phyloP scores from a whole-genome alignment of 495 filamentous ascomycete genomes.

The Chaetomium fimeti region DNA sequence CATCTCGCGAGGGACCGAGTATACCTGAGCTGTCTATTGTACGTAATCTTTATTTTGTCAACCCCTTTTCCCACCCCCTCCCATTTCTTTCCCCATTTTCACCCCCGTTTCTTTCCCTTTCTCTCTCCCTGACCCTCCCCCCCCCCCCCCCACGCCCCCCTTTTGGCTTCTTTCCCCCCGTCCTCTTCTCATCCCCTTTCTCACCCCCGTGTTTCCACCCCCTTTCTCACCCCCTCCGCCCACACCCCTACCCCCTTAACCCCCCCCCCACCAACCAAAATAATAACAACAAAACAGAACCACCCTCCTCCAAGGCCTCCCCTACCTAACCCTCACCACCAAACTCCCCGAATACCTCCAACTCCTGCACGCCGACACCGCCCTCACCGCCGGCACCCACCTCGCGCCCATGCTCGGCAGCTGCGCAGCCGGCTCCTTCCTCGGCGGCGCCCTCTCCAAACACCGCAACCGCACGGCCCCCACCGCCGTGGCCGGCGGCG shows the following conservation, averaged over 20 bases:
- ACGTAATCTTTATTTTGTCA: slow-evolving; percentile 31
- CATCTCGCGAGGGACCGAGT: slow-evolving; percentile 40
- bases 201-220: no score
- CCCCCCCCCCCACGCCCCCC: slow-evolving; percentile 26
- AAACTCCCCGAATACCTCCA: slow-evolving; percentile 62
- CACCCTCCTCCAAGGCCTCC: slow-evolving; percentile 55
- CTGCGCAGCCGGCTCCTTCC: slow-evolving; percentile 52
- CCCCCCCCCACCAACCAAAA: slow-evolving; percentile 32
- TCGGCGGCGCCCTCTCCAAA: slow-evolving; percentile 47
- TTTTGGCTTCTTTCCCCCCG: no score
- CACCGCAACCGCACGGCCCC: slow-evolving; percentile 51
- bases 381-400: slow-evolving; percentile 55
- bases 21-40: slow-evolving; percentile 45
- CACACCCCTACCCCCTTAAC: slow-evolving; percentile 32
- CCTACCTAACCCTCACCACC: slow-evolving; percentile 57
- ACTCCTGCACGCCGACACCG: slow-evolving; percentile 51
- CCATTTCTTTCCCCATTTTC: no score
- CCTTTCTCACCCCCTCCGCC: slow-evolving; percentile 28
- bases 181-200: no score
- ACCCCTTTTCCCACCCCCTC: slow-evolving; percentile 35
- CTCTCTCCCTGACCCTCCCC: slow-evolving; percentile 33
- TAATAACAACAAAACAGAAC: slow-evolving; percentile 21
- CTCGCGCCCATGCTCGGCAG: slow-evolving; percentile 57
- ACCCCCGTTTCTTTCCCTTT: slow-evolving; percentile 23
- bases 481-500: slow-evolving; percentile 50